Evolutionary conservation across 2,329 filamentous ascomycete genomes (phyloP), one percentile per base, ranked within the genome.

Genomic region (Claviceps spartinae): DNA sequence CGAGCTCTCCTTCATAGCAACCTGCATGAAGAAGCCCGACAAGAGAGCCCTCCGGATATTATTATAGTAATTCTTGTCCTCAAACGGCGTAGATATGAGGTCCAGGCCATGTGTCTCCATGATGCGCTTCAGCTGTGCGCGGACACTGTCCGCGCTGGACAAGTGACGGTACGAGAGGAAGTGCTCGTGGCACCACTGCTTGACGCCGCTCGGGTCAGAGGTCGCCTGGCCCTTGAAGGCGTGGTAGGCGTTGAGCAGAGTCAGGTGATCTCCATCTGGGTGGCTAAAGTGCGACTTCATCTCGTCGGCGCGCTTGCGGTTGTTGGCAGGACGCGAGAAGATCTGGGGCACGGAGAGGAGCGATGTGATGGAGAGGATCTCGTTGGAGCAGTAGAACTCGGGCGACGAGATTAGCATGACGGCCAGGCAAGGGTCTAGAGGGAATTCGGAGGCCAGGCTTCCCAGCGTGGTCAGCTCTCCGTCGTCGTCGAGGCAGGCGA

Each of bases 1-100:
- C 34, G 80, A 83, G 49, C 80, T 81, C 63, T 97, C 89, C 65
- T 86, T 88, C 81, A 95, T 96, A 54, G 93, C 94, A 22, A 97
- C 88, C 67, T 98, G 93, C 93, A 98, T 98, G 77, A 98, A 98
- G 77, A 98, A 98, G 37, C 94, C 93, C 1, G 90, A 80, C 13
- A 96, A 85, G 14, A 98, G 78, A 8, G 93, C 91, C 40, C 89
- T 83, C 45, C 91, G 86, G 62, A 98, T 98, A 68, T 98, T 98
- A 67, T 82, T 88, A 70, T 97, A 98, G 74, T 98, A 98, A 64
- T 94, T 88, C 75, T 95, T 95, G 72, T 97, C 84, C 61, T 90
- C 85, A 64, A 95, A 97, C 0, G 86, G 79, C 0, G 91, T 97
- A 50, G 86, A 93, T 51, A 96, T 67, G 49, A 98, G 81, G 55